Percentiles rank a stretch among this genome's conserved stretches.
These are phyloP conservation scores for Exophiala aquamarina DNA, from an alignment of 2,329 filamentous ascomycete species.

Conservation along the genomic window DNA sequence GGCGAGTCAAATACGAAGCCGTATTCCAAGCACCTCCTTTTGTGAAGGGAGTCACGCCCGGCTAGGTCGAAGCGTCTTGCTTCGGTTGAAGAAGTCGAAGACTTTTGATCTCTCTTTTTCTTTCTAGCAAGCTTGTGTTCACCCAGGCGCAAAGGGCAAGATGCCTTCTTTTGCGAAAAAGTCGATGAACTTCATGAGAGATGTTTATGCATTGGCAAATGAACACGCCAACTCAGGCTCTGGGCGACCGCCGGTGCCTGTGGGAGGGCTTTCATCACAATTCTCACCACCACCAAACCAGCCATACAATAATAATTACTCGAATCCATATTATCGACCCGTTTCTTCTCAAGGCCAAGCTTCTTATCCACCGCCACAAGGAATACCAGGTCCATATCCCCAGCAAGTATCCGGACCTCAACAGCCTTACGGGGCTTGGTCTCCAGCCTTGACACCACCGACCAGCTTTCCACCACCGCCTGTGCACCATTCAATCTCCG, in stretches of 20 bases:
- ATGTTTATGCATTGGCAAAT: constrained; percentile 13
- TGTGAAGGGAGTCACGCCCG: too few relatives aligned
- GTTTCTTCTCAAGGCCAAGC: too few relatives aligned
- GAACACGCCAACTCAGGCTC: constrained; percentile 7
- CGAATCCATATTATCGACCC: too few relatives aligned
- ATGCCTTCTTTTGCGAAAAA: constrained; percentile 22
- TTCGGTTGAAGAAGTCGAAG: too few relatives aligned
- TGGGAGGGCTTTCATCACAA: not conserved
- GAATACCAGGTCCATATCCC: not conserved
- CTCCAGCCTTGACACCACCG: constrained; percentile 4
- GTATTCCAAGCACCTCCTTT: too few relatives aligned
- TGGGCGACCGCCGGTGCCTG: constrained; percentile 2
- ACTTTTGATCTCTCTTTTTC: too few relatives aligned
- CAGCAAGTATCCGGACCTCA: not conserved
- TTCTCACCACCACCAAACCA: not conserved
- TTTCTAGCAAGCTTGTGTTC: too few relatives aligned
- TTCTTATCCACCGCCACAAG: constrained; percentile 3
- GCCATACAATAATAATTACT: not conserved
- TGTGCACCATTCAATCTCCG: not conserved
- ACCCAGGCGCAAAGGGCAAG: too few relatives aligned
- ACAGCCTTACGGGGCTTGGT: constrained; percentile 10
- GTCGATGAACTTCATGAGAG: constrained; percentile 22
- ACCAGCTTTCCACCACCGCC: constrained; percentile 1
- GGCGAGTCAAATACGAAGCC: too few relatives aligned
- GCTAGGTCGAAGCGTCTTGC: too few relatives aligned